Conservation (phyloP, 2,329 filamentous ascomycete genomes). For the Curvularia hawaiiensis region DNA sequence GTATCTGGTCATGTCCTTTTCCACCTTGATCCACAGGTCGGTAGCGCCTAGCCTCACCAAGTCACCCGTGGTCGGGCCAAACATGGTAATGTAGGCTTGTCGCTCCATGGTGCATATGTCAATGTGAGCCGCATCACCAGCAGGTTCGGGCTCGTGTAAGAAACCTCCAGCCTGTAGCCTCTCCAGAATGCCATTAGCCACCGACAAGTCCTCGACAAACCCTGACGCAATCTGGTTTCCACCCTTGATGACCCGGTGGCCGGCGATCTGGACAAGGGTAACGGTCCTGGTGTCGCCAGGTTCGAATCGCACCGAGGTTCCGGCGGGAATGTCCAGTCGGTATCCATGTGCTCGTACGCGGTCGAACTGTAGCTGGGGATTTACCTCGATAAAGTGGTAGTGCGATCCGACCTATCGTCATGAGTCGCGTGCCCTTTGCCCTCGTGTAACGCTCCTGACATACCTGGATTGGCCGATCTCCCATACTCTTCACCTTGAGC, state of each 20-base stretch:
- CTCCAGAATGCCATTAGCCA: slow-evolving; percentile 68
- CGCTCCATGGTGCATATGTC: slow-evolving; percentile 74
- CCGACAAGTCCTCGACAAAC: slow-evolving; percentile 65
- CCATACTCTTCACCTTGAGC: slow-evolving; percentile 80
- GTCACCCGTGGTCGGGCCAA: slow-evolving; percentile 90
- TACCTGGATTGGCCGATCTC: slow-evolving; percentile 89
- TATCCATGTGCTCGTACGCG: slow-evolving; percentile 81
- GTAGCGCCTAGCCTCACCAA: slow-evolving; percentile 80
- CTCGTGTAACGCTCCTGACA: slow-evolving; percentile 11
- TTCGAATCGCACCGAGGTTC: slow-evolving; percentile 92
- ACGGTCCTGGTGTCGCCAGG: slow-evolving; percentile 92
- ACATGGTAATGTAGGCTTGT: slow-evolving; percentile 83
- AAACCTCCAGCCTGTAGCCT: slow-evolving; percentile 76
- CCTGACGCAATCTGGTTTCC: slow-evolving; percentile 83
- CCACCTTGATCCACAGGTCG: slow-evolving; percentile 88
- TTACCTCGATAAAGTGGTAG: slow-evolving; percentile 96
- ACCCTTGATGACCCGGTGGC: slow-evolving; percentile 77
- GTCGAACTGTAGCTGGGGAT: slow-evolving; percentile 88
- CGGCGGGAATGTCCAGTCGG: slow-evolving; percentile 86
- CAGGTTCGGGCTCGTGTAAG: slow-evolving; percentile 73
- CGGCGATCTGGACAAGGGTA: slow-evolving; percentile 85
- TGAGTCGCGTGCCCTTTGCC: slow-evolving; percentile 7
- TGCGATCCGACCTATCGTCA: slow-evolving; percentile 74
- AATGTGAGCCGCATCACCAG: slow-evolving; percentile 60
- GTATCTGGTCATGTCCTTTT: slow-evolving; percentile 81